Conservation (phyloP, 2,329 filamentous ascomycete species). For the Dactylonectria macrodidyma region DNA sequence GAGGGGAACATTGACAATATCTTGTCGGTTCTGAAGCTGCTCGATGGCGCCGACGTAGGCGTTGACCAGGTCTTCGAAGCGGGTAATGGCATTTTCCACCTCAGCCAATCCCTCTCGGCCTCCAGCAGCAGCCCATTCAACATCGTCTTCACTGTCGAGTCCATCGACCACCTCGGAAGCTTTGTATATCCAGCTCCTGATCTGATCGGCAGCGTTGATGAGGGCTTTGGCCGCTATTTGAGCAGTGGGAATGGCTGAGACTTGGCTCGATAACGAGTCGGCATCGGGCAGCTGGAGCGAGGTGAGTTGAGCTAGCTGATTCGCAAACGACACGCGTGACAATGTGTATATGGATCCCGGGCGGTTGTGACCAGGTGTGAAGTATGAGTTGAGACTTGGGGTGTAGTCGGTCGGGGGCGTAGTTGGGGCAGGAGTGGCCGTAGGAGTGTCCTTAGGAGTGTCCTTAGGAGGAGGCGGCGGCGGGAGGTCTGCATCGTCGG, state of each 20-base stretch:
- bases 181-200: conserved; percentile 93
- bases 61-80: conserved; percentile 91
- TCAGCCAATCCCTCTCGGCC: conserved; percentile 85
- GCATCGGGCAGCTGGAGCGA: conserved; percentile 91
- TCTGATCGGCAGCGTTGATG: conserved; percentile 91
- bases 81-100: conserved; percentile 80
- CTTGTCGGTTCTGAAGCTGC: conserved; percentile 83
- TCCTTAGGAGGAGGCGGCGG: conserved; percentile 58
- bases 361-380: conserved; percentile 77
- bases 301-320: conserved; percentile 92
- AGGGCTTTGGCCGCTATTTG: conserved; percentile 87
- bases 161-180: conserved; percentile 90
- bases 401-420: conserved; percentile 60
- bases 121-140: conserved; percentile 94
- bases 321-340: conserved; percentile 91
- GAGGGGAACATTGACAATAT: conserved; percentile 80
- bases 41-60: conserved; percentile 97
- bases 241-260: conserved; percentile 87
- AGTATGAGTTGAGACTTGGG: conserved; percentile 72
- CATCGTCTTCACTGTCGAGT: conserved; percentile 94
- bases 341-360: conserved; percentile 94
- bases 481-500: conserved; percentile 55
- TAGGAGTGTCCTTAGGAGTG: conserved; percentile 52
- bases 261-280: conserved; percentile 84
- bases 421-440: conserved; percentile 44